These are phyloP conservation scores for Ustilaginoidea virens DNA, from an alignment of 2,329 filamentous ascomycete species.

Conservation along the genomic window DNA sequence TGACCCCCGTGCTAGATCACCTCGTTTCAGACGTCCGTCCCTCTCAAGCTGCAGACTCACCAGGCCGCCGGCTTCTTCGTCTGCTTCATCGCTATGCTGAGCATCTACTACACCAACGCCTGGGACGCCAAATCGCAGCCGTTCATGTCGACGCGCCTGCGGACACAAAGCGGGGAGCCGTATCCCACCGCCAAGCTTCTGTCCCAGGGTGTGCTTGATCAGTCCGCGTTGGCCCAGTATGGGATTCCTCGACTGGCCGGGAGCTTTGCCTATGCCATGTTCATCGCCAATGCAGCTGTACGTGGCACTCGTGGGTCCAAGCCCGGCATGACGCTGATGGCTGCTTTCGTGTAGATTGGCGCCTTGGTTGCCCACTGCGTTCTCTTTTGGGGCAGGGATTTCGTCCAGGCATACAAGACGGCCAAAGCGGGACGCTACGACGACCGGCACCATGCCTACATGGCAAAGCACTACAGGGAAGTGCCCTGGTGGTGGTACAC, in stretches of 20 bases:
- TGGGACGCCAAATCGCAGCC: slow-evolving; percentile 19
- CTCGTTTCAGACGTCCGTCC: slow-evolving; percentile 12
- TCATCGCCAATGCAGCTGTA: slow-evolving; percentile 41
- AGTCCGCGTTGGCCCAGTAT: slow-evolving; percentile 22
- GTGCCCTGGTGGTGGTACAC: slow-evolving; percentile 21
- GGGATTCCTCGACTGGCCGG: slow-evolving; percentile 33
- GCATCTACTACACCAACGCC: slow-evolving; percentile 24
- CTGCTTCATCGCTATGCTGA: slow-evolving; percentile 19
- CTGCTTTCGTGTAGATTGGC: slow-evolving; percentile 37
- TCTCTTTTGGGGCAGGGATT: slow-evolving; percentile 40
- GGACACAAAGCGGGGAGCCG: slow-evolving; percentile 19
- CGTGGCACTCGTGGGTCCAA: slow-evolving; percentile 28
- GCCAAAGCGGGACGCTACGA: slow-evolving; percentile 19
- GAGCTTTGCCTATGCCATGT: slow-evolving; percentile 34
- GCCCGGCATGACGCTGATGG: slow-evolving; percentile 41
- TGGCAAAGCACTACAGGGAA: slow-evolving; percentile 37
- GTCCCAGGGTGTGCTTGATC: slow-evolving; percentile 23
- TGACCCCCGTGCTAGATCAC: slow-evolving; percentile 3
- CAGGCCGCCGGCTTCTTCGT: slow-evolving; percentile 19
- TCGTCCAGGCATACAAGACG: slow-evolving; percentile 25
- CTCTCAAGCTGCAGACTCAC: slow-evolving; percentile 22
- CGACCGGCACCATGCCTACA: slow-evolving; percentile 36
- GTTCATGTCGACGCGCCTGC: slow-evolving; percentile 20
- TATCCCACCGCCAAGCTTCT: slow-evolving; percentile 28
- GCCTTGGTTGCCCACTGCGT: slow-evolving; percentile 35